phyloP scores from a whole-genome alignment of 371 early-diverging fungal species.

The Mortierella sp. region DNA sequence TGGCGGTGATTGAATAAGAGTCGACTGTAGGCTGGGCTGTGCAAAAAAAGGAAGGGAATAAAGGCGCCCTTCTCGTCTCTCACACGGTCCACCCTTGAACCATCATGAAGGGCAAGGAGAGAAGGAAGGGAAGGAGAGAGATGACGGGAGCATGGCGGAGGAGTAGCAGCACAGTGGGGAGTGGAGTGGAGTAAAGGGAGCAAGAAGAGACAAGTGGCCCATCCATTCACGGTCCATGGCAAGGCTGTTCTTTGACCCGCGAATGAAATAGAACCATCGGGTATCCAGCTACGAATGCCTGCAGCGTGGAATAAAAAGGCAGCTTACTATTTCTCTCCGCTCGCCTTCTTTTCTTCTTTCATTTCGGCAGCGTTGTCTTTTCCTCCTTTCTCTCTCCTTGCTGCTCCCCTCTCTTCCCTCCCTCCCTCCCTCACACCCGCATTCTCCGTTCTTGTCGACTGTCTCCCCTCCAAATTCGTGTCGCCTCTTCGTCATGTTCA shows the following conservation, averaged over 20 bases:
- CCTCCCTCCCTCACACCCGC: neutral
- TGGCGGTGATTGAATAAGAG: neutral
- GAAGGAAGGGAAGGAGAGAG: neutral
- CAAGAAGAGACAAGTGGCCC: too few species aligned
- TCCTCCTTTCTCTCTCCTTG: neutral
- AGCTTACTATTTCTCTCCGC: neutral
- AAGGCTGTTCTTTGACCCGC: too few species aligned
- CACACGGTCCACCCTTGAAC: constrained; percentile 1
- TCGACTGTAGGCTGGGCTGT: constrained; percentile 18
- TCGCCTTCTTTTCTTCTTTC: neutral
- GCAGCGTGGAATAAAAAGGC: too few species aligned
- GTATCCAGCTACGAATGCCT: too few species aligned
- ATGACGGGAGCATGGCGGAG: neutral
- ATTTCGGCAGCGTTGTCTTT: neutral
- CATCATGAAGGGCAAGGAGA: neutral
- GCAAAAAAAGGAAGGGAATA: constrained; percentile 2
- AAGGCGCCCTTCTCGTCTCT: neutral
- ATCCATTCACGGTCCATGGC: too few species aligned
- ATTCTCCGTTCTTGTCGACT: too few species aligned
- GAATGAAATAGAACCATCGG: too few species aligned
- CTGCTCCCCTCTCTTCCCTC: neutral
- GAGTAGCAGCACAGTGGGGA: neutral
- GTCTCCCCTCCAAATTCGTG: neutral
- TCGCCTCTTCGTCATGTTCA: too few species aligned
- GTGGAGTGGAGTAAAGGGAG: neutral